Evolutionary conservation across 345 rosid species (phyloP), one percentile per base, ranked within the genome.

Genomic region (Moringa oleifera): DNA sequence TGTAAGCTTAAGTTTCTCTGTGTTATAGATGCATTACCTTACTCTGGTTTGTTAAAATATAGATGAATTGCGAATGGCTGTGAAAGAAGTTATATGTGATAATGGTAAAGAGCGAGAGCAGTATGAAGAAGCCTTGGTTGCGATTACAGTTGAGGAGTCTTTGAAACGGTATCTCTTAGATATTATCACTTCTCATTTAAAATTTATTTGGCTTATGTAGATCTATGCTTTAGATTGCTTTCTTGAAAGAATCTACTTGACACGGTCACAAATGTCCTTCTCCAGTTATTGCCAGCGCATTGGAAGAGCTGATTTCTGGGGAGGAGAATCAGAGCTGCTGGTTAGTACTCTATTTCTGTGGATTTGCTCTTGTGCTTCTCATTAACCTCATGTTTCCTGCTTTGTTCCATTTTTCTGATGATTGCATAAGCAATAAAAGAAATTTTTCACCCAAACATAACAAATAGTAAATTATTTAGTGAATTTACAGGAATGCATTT

Each of bases 241-340:
- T 53, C 36, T 20, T 55, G 20, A 47, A 49, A 41, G 28, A 64
- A 25, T 77, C 28, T 33, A 24, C 52, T 67, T 41, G 47, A 41
- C 47, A 41, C 12, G 1, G 12, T 41, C 17, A 15, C 1, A 49
- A 25, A 57, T 54, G 21, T 50, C 58, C 63, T 53, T 18, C 67
- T 62, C 51, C 61, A 92, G 95, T 67, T 93, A 90, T 71, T 90
- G 97, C 59, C 85, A 87, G 57, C 79, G 91, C 59, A 84, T 93
- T 69, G 77, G 58, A 57, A 82, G 77, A 51, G 72, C 85, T 36
- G 96, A 87, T 72, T 89, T 89, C 64, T 93, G 96, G 97, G 98
- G 98, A 57, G 98, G 98, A 41, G 95, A 92, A 68, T 86, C 98
- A 4, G 98, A 93, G 80, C 75, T 89, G 31, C 81, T 93, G 83